Evolutionary conservation across 306 rosid genomes (phyloP).

Genomic region (Rosa rugosa): DNA sequence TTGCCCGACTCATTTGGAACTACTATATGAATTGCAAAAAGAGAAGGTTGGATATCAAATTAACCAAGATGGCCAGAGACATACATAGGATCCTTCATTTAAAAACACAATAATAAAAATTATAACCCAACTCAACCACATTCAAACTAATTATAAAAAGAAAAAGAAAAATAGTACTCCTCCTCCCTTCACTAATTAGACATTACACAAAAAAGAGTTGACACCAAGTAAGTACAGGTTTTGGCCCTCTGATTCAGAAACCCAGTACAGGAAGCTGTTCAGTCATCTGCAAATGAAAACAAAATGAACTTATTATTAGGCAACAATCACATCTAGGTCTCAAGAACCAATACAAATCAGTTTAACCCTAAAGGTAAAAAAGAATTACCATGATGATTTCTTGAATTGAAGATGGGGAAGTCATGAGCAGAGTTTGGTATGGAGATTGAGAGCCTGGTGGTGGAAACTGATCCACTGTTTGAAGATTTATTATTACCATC

Average conservation of each 20-base stretch:
- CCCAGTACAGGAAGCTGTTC: slow-evolving; percentile 42
- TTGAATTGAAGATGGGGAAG: slow-evolving; percentile 59
- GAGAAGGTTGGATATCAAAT: slow-evolving; percentile 20
- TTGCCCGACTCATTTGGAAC: slow-evolving; percentile 20
- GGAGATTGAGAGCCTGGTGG: slow-evolving; percentile 85
- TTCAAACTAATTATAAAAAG: slow-evolving; percentile 3
- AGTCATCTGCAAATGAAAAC: slow-evolving; percentile 58
- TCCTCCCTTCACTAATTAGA: neutral
- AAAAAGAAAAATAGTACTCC: slow-evolving; percentile 12
- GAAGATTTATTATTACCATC: slow-evolving; percentile 67
- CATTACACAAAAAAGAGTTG: slow-evolving; percentile 37
- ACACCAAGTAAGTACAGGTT: slow-evolving; percentile 41
- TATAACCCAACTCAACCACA: slow-evolving; percentile 21
- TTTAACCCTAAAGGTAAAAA: neutral
- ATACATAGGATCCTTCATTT: slow-evolving; percentile 55
- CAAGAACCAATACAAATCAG: neutral
- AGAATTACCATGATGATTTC: slow-evolving; percentile 42
- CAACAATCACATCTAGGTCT: slow-evolving; percentile 18
- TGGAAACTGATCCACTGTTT: slow-evolving; percentile 48
- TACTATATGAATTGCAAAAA: slow-evolving; percentile 18
- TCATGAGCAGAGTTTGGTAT: slow-evolving; percentile 72
- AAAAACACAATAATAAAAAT: slow-evolving; percentile 33
- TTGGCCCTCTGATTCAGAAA: slow-evolving; percentile 43
- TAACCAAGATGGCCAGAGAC: slow-evolving; percentile 22
- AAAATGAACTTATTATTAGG: slow-evolving; percentile 4